phyloP scores from a whole-genome alignment of 1,284 basidiomycete species.

The Ceratobasidium papillatum region DNA sequence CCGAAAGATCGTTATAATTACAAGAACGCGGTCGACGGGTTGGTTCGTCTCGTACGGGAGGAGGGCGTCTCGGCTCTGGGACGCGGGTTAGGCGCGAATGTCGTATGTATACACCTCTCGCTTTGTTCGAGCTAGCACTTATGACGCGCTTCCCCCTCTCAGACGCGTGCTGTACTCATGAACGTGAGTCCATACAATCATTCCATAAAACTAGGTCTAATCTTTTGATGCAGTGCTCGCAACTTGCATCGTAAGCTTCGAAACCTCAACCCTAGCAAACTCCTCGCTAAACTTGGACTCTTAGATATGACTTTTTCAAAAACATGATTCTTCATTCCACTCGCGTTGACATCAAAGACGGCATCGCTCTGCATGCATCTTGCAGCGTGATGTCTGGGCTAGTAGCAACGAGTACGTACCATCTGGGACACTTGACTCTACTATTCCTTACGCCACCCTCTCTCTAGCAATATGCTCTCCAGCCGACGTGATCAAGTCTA shows the following conservation, averaged over 20 bases:
- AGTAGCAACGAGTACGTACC: constrained; percentile 57
- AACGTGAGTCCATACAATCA: constrained; percentile 49
- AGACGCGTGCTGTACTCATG: constrained; percentile 60
- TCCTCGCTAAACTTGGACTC: not conserved
- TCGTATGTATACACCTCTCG: constrained; percentile 49
- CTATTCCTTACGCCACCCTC: not conserved
- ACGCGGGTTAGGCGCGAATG: constrained; percentile 58
- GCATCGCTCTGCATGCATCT: constrained; percentile 57
- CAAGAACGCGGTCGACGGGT: constrained; percentile 55
- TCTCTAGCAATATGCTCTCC: constrained; percentile 53
- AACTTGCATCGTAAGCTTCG: constrained; percentile 53
- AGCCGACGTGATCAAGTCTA: constrained; percentile 58
- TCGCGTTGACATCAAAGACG: constrained; percentile 54
- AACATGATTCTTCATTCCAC: constrained; percentile 51
- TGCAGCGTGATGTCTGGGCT: constrained; percentile 59
- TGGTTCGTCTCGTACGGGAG: constrained; percentile 55
- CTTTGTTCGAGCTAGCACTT: not conserved
- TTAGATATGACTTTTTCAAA: constrained; percentile 61
- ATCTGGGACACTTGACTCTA: constrained; percentile 45
- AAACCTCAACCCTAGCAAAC: not conserved
- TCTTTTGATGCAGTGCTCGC: constrained; percentile 50
- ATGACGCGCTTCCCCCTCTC: not conserved
- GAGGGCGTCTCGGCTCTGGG: constrained; percentile 57
- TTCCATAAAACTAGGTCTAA: not conserved
- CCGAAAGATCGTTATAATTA: constrained; percentile 48